Evolutionary conservation across 805 yeast species (phyloP).

Genomic region (Kockiozyma suomiensis): DNA sequence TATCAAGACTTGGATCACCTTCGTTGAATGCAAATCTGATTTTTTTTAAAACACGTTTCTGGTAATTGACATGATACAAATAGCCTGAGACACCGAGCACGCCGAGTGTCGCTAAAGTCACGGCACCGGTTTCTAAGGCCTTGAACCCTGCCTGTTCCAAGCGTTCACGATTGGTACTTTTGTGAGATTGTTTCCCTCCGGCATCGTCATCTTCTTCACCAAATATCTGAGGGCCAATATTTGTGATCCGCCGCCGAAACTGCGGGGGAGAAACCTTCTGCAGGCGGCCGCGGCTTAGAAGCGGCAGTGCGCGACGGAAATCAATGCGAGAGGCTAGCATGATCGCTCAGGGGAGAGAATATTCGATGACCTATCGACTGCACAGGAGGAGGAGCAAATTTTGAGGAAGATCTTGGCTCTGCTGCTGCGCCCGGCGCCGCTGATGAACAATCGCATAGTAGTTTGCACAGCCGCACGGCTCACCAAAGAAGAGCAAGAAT

Average conservation of each 20-base stretch:
- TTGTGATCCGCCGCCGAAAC: background rate
- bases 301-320: no score
- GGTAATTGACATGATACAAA: constrained; percentile 66
- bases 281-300: background rate
- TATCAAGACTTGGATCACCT: constrained; percentile 66
- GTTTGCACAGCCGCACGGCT: background rate
- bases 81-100: constrained; percentile 73
- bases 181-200: background rate
- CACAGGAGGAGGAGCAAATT: no score
- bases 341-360: no score
- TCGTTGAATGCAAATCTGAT: constrained; percentile 67
- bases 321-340: no score
- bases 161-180: background rate
- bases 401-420: no score
- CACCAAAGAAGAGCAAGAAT: background rate
- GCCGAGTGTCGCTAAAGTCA: constrained; percentile 68
- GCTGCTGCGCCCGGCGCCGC: no score
- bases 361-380: no score
- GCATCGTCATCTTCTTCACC: constrained; percentile 12
- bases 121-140: constrained; percentile 67
- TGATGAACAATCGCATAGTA: background rate
- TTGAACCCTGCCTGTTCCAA: constrained; percentile 41
- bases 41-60: constrained; percentile 60
- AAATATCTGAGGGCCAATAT: background rate
- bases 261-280: background rate